phyloP scores from a whole-genome alignment of 2,329 filamentous ascomycete species.

The Curvularia eragrostidis region DNA sequence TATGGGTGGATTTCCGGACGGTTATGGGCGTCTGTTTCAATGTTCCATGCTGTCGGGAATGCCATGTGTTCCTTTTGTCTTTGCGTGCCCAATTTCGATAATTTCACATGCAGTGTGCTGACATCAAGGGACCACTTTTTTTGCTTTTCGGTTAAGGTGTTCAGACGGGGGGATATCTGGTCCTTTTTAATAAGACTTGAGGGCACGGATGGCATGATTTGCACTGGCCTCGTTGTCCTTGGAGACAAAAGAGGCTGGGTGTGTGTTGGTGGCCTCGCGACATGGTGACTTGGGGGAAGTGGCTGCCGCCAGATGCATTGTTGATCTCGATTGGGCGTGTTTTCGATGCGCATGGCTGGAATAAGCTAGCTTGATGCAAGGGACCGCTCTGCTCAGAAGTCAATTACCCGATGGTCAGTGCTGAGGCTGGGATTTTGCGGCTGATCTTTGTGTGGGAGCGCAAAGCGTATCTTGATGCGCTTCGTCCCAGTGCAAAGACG shows the following conservation, averaged over 20 bases:
- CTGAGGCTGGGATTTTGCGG: neutral
- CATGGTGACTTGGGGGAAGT: neutral
- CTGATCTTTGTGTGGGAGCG: constrained; percentile 1
- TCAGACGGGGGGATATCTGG: too few relatives aligned
- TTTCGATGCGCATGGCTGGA: neutral
- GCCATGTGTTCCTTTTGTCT: neutral
- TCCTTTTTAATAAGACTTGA: too few relatives aligned
- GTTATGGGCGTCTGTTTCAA: too few relatives aligned
- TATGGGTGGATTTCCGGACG: too few relatives aligned
- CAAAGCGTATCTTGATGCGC: neutral
- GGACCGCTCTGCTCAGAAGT: neutral
- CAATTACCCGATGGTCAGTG: neutral
- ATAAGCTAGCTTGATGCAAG: neutral
- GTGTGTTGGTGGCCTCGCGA: neutral
- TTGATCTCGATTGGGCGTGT: neutral
- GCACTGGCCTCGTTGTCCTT: neutral
- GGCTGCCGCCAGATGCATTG: neutral
- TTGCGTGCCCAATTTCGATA: neutral
- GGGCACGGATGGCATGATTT: neutral
- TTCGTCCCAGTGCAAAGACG: neutral
- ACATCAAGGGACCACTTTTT: neutral
- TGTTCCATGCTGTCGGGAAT: neutral
- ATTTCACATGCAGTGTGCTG: neutral
- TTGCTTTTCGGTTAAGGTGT: too few relatives aligned
- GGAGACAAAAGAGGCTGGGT: neutral